These are phyloP conservation scores for Dioszegia crocea DNA, from an alignment of 768 basidiomycete genomes.

Conservation along the genomic window DNA sequence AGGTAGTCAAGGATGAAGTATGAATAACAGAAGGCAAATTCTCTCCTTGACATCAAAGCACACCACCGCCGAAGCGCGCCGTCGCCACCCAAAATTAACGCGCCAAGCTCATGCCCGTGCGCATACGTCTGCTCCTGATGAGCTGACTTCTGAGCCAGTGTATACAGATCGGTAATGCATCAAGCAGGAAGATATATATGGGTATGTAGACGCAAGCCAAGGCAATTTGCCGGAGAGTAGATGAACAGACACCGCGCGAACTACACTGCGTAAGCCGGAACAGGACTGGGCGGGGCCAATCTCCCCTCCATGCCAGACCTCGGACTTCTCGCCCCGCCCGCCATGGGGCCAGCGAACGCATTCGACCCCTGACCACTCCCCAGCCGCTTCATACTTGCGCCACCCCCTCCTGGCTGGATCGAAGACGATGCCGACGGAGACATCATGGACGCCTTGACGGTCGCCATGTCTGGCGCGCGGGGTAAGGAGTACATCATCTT, in stretches of 20 bases:
- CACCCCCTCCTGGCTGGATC: neutral
- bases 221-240: neutral
- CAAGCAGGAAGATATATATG: neutral
- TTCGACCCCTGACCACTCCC: slow-evolving; percentile 12
- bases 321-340: slow-evolving; percentile 7
- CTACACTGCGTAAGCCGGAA: neutral
- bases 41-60: no score
- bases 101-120: no score
- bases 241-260: neutral
- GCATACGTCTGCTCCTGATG: no score
- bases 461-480: slow-evolving; percentile 2
- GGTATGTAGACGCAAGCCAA: neutral
- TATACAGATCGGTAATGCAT: no score
- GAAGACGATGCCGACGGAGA: neutral
- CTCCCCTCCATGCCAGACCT: neutral
- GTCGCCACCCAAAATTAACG: no score
- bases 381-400: slow-evolving; percentile 7
- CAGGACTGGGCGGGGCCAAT: neutral
- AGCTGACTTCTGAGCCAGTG: no score
- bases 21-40: no score
- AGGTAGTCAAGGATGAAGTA: no score
- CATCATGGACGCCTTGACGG: slow-evolving; percentile 5
- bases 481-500: slow-evolving; percentile 2
- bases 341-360: slow-evolving; percentile 40
- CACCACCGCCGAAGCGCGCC: no score